Evolutionary conservation across 257 asterid genomes (phyloP).

Genomic region (Cynanchum wilfordii): DNA sequence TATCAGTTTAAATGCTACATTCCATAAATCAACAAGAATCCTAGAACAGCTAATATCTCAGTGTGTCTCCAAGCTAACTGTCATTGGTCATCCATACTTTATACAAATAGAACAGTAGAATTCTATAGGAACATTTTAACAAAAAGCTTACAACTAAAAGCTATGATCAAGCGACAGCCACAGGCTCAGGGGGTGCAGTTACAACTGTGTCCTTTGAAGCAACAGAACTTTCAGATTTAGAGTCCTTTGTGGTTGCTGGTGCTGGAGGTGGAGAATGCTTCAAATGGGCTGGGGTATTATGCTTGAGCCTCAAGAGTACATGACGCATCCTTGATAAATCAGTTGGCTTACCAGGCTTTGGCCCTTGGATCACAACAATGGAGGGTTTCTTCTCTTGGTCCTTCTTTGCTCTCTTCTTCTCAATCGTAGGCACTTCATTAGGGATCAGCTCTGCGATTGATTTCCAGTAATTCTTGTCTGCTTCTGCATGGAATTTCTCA

Average conservation of each 20-base stretch:
- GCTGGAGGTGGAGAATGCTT: conserved; percentile 39
- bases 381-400: conserved; percentile 63
- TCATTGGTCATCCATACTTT: neutral
- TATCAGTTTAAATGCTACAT: neutral
- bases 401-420: conserved; percentile 57
- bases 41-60: neutral
- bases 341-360: conserved; percentile 83
- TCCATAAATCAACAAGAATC: neutral
- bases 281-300: conserved; percentile 66
- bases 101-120: conserved; percentile 6
- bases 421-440: conserved; percentile 56
- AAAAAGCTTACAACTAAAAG: neutral
- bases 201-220: conserved; percentile 24
- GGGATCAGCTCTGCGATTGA: conserved; percentile 77
- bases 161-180: conserved; percentile 45
- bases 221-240: conserved; percentile 21
- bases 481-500: conserved; percentile 77
- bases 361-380: conserved; percentile 56
- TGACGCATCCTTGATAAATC: conserved; percentile 74
- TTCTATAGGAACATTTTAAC: neutral
- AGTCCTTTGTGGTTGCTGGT: conserved; percentile 21
- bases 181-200: conserved; percentile 25
- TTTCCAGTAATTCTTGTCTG: conserved; percentile 82
- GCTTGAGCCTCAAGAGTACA: conserved; percentile 63
- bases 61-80: neutral